phyloP scores from a whole-genome alignment of 129 eudicot species.

The Scalesia atractyloides region DNA sequence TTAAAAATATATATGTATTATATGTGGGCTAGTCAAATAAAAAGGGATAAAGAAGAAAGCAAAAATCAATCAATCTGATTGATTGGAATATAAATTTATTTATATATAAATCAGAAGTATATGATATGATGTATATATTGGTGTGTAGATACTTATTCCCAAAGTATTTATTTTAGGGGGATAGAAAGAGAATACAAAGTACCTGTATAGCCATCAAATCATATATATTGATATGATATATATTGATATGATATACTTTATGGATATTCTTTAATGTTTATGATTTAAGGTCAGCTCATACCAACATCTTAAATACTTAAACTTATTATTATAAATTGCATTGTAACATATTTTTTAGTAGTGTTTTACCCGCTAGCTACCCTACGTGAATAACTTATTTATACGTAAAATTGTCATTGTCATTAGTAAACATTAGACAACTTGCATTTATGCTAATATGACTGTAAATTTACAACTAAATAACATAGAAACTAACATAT shows the following conservation, averaged over 20 bases:
- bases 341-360: background rate
- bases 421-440: no score
- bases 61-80: background rate
- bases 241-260: background rate
- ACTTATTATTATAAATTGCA: background rate
- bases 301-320: background rate
- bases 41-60: background rate
- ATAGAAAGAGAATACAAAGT: background rate
- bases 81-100: background rate
- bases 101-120: background rate
- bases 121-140: background rate
- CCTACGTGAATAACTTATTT: background rate
- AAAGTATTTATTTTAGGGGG: background rate
- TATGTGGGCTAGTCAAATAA: background rate
- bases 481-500: no score
- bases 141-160: background rate
- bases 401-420: background rate
- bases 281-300: background rate
- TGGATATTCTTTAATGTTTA: background rate
- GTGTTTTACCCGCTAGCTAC: no score
- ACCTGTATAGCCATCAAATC: background rate
- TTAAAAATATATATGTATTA: no score
- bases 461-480: no score
- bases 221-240: background rate
- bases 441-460: no score